Base-by-base conservation (phyloP, 1,139 yeast species). In the Meyerozyma smithsonii region DNA sequence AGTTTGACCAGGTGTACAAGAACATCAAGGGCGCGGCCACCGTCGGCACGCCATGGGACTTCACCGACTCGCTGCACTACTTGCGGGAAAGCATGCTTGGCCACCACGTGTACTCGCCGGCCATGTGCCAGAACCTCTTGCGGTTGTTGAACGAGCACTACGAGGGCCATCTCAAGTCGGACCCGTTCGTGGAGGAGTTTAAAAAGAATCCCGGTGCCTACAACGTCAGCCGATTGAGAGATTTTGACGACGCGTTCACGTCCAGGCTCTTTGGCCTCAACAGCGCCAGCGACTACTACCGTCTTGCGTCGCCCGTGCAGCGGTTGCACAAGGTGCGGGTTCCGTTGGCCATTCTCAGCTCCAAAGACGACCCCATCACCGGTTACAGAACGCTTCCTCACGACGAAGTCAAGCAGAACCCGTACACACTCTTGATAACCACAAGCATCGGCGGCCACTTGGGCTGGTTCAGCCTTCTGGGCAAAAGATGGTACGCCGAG, bases 401-500 rank as follows among this genome's bases (percentile, higher is more conserved):
- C 42, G 56, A 62, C 8, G 92, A 85, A 50, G 77, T 80, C 5
- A 55, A 55, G 35, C 61, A 69, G 35, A 90, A 89, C 52, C 96
- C 96, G 8, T 84, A 77, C 56, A 64, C 84, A 23, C 64, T 79
- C 25, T 59, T 86, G 51, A 66, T 84, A 14, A 76, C 81, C 38
- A 86, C 97, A 0, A 74, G 81, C 25, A 62, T 80, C 23, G 98
- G 98, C 42, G 98, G 97, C 8, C 98, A 92, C 62, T 64, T 78
- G 42, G 82, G 80, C 1, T 78, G 82, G 82, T 76, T 75, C 46
- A 67, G 66, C 36, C 62, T 61, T 46, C 59, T 62, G 36, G 74
- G 78, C 25, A 59, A 58, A 11, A 64, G 87, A 46, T 82, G 88
- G 88, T 68, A 71, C 45, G 56, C 72, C 2, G 51, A 51, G 10